phyloP scores from a whole-genome alignment of 805 yeast species.

The Zygosaccharomyces bisporus region DNA sequence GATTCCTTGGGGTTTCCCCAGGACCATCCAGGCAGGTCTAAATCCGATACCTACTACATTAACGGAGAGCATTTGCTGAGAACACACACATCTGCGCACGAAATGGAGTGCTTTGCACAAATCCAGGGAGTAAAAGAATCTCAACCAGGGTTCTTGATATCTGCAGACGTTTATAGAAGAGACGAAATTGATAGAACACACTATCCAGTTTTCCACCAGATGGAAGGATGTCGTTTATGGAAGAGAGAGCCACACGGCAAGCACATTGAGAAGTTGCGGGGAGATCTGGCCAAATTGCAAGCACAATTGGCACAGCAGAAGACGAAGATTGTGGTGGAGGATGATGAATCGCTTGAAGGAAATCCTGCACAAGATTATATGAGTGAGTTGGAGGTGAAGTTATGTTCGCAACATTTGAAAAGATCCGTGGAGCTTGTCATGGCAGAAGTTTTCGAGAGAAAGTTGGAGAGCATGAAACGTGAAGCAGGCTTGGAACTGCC shows the following conservation, averaged over 20 bases:
- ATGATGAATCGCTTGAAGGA: conserved; percentile 51
- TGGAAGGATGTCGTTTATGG: conserved; percentile 96
- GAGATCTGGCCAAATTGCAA: conserved; percentile 65
- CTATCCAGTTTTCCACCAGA: conserved; percentile 95
- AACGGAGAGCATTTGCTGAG: conserved; percentile 69
- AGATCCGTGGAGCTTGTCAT: conserved; percentile 81
- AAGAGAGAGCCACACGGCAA: conserved; percentile 35
- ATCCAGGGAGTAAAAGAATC: conserved; percentile 41
- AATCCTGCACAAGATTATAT: conserved; percentile 83
- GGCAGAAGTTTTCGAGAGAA: conserved; percentile 65
- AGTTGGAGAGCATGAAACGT: conserved; percentile 41
- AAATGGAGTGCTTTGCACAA: conserved; percentile 70
- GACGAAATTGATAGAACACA: conserved; percentile 96
- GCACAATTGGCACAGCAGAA: conserved; percentile 32
- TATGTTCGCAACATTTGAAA: conserved; percentile 75
- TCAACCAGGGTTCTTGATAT: conserved; percentile 81
- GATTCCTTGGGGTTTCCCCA: conserved; percentile 87
- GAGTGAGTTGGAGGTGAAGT: conserved; percentile 62
- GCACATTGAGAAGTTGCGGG: conserved; percentile 44
- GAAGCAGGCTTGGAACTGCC: conserved; percentile 53
- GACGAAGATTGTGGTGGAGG: conserved; percentile 68
- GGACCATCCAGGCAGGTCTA: conserved; percentile 92
- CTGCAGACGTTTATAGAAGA: conserved; percentile 94
- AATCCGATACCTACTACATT: conserved; percentile 88
- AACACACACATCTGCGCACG: conserved; percentile 98